phyloP scores from a whole-genome alignment of 140 eudicot species.

The Bidens hawaiensis region DNA sequence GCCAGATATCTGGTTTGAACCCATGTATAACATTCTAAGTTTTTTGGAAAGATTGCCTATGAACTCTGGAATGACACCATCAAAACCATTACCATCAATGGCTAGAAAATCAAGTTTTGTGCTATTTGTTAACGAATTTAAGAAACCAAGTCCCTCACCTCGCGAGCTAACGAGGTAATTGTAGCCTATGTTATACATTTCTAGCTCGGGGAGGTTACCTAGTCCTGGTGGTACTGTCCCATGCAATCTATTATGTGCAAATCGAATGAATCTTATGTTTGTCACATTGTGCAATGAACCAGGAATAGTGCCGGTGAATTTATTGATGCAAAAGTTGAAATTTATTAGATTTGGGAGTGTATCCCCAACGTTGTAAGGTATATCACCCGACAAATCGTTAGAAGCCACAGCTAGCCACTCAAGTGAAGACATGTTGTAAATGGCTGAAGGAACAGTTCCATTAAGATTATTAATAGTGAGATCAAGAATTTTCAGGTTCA shows the following conservation, averaged over 20 bases:
- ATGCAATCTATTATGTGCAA: constrained; percentile 50
- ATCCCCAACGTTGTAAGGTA: constrained; percentile 53
- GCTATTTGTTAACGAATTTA: constrained; percentile 48
- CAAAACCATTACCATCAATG: constrained; percentile 49
- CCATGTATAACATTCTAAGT: constrained; percentile 46
- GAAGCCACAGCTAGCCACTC: constrained; percentile 51
- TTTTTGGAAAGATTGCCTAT: constrained; percentile 52
- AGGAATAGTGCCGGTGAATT: constrained; percentile 73
- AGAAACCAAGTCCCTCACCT: constrained; percentile 44
- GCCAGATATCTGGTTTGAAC: constrained; percentile 49
- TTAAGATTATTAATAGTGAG: constrained; percentile 52
- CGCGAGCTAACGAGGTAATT: constrained; percentile 40
- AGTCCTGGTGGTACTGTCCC: constrained; percentile 67
- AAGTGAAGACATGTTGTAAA: constrained; percentile 65
- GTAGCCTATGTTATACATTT: constrained; percentile 56
- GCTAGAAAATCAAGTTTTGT: constrained; percentile 55
- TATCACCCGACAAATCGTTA: constrained; percentile 47
- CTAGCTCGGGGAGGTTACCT: constrained; percentile 58
- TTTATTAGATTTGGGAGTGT: constrained; percentile 60
- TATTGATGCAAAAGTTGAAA: constrained; percentile 57
- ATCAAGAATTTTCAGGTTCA: constrained; percentile 42
- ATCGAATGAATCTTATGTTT: constrained; percentile 46
- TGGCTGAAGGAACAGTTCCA: constrained; percentile 53
- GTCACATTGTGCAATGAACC: constrained; percentile 69
- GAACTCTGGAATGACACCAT: constrained; percentile 60